These are phyloP conservation scores for Yarrowia sp. DNA, from an alignment of 805 yeast genomes.

Conservation along the genomic window DNA sequence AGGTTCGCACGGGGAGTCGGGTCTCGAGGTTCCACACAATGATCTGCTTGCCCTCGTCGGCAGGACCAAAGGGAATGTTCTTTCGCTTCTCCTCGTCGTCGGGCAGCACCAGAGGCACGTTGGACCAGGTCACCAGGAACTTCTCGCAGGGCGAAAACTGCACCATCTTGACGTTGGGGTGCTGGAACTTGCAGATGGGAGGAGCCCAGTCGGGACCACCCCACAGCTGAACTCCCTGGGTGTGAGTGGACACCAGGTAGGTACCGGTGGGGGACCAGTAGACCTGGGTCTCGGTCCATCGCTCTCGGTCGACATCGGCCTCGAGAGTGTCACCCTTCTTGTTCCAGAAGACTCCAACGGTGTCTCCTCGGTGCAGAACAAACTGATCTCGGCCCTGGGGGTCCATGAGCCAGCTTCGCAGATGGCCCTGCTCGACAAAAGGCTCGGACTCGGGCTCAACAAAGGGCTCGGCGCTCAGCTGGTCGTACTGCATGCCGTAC, in stretches of 20 bases:
- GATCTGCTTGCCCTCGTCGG: conserved; percentile 89
- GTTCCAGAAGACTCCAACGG: conserved; percentile 88
- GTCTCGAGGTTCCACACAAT: conserved; percentile 91
- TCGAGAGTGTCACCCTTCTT: conserved; percentile 74
- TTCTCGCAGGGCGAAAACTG: conserved; percentile 94
- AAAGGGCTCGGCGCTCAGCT: conserved; percentile 57
- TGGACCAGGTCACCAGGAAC: conserved; percentile 87
- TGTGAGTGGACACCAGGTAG: conserved; percentile 83
- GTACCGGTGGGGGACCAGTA: conserved; percentile 95
- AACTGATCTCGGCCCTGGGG: conserved; percentile 89
- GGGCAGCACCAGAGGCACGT: conserved; percentile 77
- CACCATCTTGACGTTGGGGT: conserved; percentile 85
- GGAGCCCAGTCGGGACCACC: conserved; percentile 63
- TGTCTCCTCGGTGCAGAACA: conserved; percentile 76
- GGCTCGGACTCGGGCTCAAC: conserved; percentile 75
- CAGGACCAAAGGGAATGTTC: conserved; percentile 81
- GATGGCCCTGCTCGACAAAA: conserved; percentile 77
- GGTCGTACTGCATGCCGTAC: conserved; percentile 69
- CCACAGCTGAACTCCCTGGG: conserved; percentile 95
- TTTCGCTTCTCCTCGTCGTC: conserved; percentile 65
- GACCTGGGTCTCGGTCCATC: conserved; percentile 87
- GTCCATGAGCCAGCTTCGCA: conserved; percentile 92
- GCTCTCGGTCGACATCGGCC: conserved; percentile 74
- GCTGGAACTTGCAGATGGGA: conserved; percentile 64
- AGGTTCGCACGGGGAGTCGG: conserved; percentile 84